Evolutionary conservation across 1,284 basidiomycete genomes (phyloP).

Genomic region (Ganoderma leucocontextum): DNA sequence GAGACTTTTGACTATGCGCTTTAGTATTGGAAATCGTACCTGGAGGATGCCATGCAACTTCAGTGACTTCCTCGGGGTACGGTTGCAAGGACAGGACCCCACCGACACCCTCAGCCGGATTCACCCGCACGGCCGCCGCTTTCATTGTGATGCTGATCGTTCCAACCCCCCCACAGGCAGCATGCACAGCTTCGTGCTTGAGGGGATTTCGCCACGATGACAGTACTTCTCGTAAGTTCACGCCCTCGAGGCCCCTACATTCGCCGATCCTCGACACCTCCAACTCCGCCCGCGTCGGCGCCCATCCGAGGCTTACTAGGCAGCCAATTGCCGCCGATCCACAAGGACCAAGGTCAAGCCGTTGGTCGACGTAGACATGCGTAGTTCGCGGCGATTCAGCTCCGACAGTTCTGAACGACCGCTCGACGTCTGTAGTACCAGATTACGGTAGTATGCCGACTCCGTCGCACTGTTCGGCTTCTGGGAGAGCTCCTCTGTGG

Average conservation of each 20-base stretch:
- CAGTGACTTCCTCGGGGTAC: not conserved
- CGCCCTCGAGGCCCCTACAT: not conserved
- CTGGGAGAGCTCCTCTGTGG: not conserved
- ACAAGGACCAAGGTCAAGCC: not conserved
- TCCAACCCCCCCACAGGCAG: not conserved
- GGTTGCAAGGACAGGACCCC: not conserved
- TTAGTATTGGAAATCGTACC: not conserved
- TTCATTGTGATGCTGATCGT: slow-evolving; percentile 1
- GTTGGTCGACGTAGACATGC: not conserved
- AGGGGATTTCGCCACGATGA: not conserved
- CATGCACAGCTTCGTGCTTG: not conserved
- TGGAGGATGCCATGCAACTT: not conserved
- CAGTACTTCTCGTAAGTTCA: not conserved
- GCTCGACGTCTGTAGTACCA: not conserved
- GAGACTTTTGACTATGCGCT: not conserved
- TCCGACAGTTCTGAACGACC: not conserved
- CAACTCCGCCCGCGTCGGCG: not conserved
- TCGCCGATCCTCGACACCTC: not conserved
- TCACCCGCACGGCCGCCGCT: slow-evolving; percentile 3
- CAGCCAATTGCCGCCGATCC: not conserved
- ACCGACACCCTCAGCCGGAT: not conserved
- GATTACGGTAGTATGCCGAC: not conserved
- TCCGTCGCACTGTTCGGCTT: not conserved
- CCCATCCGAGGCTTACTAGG: not conserved
- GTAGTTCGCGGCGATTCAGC: not conserved